Conservation (phyloP, 2,329 filamentous ascomycete species). For the Xylogone sp. region DNA sequence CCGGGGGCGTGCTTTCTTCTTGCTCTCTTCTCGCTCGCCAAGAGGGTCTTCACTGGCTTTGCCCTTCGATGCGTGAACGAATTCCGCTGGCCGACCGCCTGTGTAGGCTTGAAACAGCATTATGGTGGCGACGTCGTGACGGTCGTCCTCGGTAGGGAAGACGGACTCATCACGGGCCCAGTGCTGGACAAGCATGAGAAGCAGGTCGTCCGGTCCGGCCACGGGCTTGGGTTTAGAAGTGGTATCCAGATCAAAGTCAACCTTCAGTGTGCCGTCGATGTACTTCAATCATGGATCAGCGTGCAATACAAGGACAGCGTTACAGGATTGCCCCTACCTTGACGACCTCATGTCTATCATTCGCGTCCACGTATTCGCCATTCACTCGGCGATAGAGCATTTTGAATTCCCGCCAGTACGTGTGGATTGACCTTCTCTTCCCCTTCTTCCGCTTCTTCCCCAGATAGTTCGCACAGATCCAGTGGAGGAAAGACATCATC, state of each 20-base stretch:
- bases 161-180: constrained; percentile 19
- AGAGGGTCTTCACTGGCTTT: constrained; percentile 18
- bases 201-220: constrained; percentile 15
- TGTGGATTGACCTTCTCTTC: constrained; percentile 4
- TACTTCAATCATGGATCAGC: constrained; percentile 11
- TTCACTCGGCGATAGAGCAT: constrained; percentile 13
- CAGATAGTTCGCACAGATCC: constrained; percentile 20
- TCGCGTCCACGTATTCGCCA: constrained; percentile 7
- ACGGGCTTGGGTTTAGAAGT: constrained; percentile 16
- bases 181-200: constrained; percentile 17
- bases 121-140: constrained; percentile 18
- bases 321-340: constrained; percentile 7
- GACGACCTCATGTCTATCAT: constrained; percentile 12
- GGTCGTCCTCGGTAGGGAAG: constrained; percentile 22
- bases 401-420: constrained; percentile 9
- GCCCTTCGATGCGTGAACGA: constrained; percentile 21
- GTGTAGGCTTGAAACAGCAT: constrained; percentile 23
- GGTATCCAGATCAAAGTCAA: constrained; percentile 10
- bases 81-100: constrained; percentile 18
- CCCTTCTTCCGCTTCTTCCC: constrained; percentile 9
- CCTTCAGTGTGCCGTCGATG: constrained; percentile 13
- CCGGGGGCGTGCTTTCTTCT: background rate
- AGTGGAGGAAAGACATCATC: constrained; percentile 23
- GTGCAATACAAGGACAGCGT: constrained; percentile 5
- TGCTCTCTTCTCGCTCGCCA: constrained; percentile 13